Evolutionary conservation across 1,139 yeast species (phyloP), one percentile per base, ranked within the genome.

Genomic region (Spathaspora sp.): DNA sequence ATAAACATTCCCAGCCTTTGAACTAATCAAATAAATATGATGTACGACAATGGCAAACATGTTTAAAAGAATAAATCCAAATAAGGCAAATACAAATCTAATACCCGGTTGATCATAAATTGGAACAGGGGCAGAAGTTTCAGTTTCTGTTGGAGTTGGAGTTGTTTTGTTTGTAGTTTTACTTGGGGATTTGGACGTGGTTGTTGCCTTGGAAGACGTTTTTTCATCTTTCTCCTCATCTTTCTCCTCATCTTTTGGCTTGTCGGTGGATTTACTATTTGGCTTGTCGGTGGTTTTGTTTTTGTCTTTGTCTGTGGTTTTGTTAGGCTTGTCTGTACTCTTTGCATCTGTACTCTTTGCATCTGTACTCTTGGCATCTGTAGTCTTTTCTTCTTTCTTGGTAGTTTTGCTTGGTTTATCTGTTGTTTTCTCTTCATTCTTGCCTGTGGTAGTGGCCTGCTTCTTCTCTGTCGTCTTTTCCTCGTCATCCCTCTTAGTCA

Each of bases 1-100:
- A 50, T 72, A 72, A 7, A 67, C 56, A 48, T 66, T 67, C 33
- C 60, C 64, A 1, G 65, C 56, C 41, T 63, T 58, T n/a, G 68
- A 57, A 7, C 64, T 53, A 43, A 60, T 58, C 53, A 61, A 56
- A 51, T 63, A 68, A 23, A 71, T 47, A 47, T 72, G 77, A 49
- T 71, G 76, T 39, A 72, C 54, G 27, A 60, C 52, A 36, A 72
- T 72, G 31, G 68, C 72, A 26, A 69, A 25, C 61, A 70, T 58
- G 47, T 72, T 72, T 18, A 71, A 50, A 18, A 68, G 44, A 11
- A 68, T 50, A 26, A 71, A 57, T 2, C 64, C 75, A 16, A 55
- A 62, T 23, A 70, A 54, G 9, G 61, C 74, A 47, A 71, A 57
- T 17, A 61, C 60, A 33, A 70, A 51, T 39, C 65, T 48, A 15